These are phyloP conservation scores for Mariannaea sp. DNA, from an alignment of 2,329 filamentous ascomycete species.

Conservation along the genomic window DNA sequence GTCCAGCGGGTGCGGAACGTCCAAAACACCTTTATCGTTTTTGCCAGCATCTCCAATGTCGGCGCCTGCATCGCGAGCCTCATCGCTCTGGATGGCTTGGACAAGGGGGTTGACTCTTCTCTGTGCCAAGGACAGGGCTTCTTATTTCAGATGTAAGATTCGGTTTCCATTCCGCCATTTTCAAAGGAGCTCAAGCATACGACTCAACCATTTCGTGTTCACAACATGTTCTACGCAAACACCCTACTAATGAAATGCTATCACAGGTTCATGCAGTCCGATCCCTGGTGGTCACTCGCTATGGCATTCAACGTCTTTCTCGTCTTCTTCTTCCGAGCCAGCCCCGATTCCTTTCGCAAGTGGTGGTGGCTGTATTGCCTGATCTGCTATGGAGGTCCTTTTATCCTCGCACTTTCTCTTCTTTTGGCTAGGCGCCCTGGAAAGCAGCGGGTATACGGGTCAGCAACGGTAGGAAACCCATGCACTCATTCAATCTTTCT, in stretches of 20 bases:
- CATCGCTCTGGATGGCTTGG: conserved; percentile 70
- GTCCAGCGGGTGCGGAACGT: conserved; percentile 61
- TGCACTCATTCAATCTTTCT: neutral
- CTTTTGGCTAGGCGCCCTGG: conserved; percentile 56
- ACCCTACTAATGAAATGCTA: neutral
- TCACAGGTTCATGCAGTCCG: conserved; percentile 74
- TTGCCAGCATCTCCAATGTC: conserved; percentile 63
- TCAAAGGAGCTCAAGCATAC: neutral
- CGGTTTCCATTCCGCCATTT: neutral
- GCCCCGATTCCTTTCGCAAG: conserved; percentile 69
- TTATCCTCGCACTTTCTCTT: conserved; percentile 68
- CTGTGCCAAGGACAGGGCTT: conserved; percentile 68
- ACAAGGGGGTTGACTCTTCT: conserved; percentile 54
- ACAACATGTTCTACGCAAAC: neutral
- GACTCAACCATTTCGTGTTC: too few species aligned
- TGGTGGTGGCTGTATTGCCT: conserved; percentile 74
- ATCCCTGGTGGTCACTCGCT: conserved; percentile 77
- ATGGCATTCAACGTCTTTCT: conserved; percentile 85
- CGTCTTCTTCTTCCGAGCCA: conserved; percentile 64
- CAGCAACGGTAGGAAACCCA: conserved; percentile 56
- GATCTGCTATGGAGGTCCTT: conserved; percentile 73
- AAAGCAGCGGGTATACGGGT: conserved; percentile 55
- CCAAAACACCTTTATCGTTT: conserved; percentile 66
- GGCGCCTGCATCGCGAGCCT: conserved; percentile 69
- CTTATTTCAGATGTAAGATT: conserved; percentile 68